Conservation (phyloP, 1,284 basidiomycete genomes). For the Jaminaea rosea region DNA sequence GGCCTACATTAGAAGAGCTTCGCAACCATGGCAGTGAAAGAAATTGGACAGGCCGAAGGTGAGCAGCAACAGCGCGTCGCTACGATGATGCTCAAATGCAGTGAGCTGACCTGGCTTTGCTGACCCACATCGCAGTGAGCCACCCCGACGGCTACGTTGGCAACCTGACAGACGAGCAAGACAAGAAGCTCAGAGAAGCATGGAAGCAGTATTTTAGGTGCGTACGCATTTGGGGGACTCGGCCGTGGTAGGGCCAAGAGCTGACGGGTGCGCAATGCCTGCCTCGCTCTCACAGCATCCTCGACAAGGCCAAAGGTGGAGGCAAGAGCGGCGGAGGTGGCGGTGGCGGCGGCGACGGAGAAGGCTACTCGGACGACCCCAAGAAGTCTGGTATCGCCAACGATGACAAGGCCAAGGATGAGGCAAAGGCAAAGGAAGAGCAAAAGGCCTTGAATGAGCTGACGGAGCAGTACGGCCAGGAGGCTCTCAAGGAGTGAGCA, state of each 20-base stretch:
- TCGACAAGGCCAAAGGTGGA: constrained; percentile 19
- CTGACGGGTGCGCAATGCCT: constrained; percentile 11
- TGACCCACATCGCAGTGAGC: too few relatives aligned
- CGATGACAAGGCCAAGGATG: constrained; percentile 43
- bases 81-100: too few relatives aligned
- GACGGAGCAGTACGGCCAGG: constrained; percentile 45
- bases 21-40: too few relatives aligned
- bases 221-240: constrained; percentile 5
- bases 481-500: constrained; percentile 42
- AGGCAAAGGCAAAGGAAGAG: constrained; percentile 42
- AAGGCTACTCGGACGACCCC: constrained; percentile 7
- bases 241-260: constrained; percentile 6
- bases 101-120: too few relatives aligned
- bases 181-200: constrained; percentile 37
- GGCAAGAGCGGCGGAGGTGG: constrained; percentile 7
- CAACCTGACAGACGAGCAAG: constrained; percentile 42
- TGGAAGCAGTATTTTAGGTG: constrained; percentile 39
- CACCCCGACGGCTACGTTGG: constrained; percentile 13
- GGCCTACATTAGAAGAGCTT: too few relatives aligned
- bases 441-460: constrained; percentile 43
- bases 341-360: constrained; percentile 2
- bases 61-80: too few relatives aligned
- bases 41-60: constrained; percentile 1
- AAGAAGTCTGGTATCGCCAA: constrained; percentile 41
- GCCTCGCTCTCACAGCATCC: constrained; percentile 9